These are phyloP conservation scores for Puccinia sorghi DNA, from an alignment of 1,284 basidiomycete species.

Conservation along the genomic window DNA sequence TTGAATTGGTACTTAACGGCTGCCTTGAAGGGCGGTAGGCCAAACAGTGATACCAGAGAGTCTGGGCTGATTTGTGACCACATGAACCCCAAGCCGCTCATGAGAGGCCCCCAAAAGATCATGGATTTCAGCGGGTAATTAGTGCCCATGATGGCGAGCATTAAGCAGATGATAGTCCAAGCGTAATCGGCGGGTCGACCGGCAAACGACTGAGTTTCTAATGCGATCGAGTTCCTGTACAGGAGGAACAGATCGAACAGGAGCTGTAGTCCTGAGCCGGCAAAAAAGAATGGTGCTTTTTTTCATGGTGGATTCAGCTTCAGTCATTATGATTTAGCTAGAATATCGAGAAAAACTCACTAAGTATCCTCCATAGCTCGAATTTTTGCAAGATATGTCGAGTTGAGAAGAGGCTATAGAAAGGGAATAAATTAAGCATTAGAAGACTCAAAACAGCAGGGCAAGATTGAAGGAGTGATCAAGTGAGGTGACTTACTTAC, in stretches of 20 bases:
- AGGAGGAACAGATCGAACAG: slow-evolving; percentile 49
- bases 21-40: slow-evolving; percentile 49
- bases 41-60: slow-evolving; percentile 45
- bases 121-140: slow-evolving; percentile 47
- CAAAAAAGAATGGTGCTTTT: slow-evolving; percentile 50
- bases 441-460: not conserved
- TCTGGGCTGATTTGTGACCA: slow-evolving; percentile 50
- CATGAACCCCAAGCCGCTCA: slow-evolving; percentile 47
- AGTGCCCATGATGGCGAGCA: slow-evolving; percentile 40
- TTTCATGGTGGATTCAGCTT: not conserved
- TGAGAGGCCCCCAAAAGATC: slow-evolving; percentile 49
- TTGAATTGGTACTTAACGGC: slow-evolving; percentile 27
- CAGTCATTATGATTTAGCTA: not conserved
- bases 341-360: slow-evolving; percentile 4
- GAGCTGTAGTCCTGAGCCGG: slow-evolving; percentile 48
- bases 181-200: slow-evolving; percentile 48
- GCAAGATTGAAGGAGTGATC: not conserved
- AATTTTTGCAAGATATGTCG: slow-evolving; percentile 41
- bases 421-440: not conserved
- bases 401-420: slow-evolving; percentile 37
- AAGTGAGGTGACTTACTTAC: slow-evolving; percentile 39
- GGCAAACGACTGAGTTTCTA: slow-evolving; percentile 44
- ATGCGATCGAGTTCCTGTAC: slow-evolving; percentile 48
- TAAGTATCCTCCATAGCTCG: slow-evolving; percentile 45
- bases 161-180: slow-evolving; percentile 48